phyloP scores from a whole-genome alignment of 108 stramenopile species.

The Skeletonema tropicum region DNA sequence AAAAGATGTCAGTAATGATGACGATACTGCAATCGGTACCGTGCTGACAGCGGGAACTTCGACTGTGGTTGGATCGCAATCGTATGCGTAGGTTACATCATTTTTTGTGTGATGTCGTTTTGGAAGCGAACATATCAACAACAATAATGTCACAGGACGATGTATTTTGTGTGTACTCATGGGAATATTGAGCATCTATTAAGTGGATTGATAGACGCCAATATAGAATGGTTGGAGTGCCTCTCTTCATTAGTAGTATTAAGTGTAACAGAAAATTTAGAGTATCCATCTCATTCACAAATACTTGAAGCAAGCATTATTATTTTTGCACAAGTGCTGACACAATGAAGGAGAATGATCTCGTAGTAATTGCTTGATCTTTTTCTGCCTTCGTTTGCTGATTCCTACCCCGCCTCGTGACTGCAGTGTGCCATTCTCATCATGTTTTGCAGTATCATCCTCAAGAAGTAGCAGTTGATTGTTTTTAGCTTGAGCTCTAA shows the following conservation, averaged over 20 bases:
- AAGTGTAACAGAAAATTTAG: too few species aligned
- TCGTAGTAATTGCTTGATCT: slow-evolving; percentile 28
- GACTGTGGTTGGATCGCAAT: background rate
- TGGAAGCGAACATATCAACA: background rate
- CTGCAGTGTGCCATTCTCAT: slow-evolving; percentile 17
- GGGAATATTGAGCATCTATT: background rate
- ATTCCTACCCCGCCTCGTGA: slow-evolving; percentile 6
- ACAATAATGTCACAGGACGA: background rate
- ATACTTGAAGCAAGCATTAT: slow-evolving; percentile 33
- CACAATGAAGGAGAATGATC: slow-evolving; percentile 35
- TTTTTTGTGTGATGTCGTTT: background rate
- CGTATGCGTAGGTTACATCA: background rate
- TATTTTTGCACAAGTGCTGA: slow-evolving; percentile 45
- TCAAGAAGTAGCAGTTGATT: background rate
- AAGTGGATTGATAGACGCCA: background rate
- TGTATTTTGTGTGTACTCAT: background rate
- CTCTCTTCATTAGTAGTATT: too few species aligned
- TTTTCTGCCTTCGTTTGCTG: slow-evolving; percentile 29
- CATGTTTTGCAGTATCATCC: background rate
- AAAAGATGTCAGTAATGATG: background rate
- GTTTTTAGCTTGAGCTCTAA: slow-evolving; percentile 8
- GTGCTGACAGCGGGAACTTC: background rate
- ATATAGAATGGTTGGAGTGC: background rate
- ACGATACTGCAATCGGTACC: background rate
- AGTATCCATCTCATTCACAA: background rate